Evolutionary conservation across 805 yeast species (phyloP).

Genomic region (Lachancea nothofagi): DNA sequence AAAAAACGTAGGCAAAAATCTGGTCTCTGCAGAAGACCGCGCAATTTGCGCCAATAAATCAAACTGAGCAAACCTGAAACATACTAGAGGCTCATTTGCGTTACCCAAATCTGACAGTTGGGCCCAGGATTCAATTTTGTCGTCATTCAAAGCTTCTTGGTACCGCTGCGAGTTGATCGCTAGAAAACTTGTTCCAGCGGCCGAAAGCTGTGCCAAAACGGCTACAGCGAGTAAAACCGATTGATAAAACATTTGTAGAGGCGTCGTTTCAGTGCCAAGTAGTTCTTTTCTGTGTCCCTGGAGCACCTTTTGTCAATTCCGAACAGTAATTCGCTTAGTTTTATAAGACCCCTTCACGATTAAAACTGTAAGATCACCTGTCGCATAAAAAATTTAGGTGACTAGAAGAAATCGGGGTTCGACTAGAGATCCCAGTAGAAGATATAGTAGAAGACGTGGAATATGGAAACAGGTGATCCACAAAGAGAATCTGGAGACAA

Average conservation of each 20-base stretch:
- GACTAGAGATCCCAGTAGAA: neutral
- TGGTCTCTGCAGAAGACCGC: constrained; percentile 11
- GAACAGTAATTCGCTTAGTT: too few relatives aligned
- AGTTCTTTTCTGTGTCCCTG: too few relatives aligned
- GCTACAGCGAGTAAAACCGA: constrained; percentile 2
- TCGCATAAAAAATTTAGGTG: constrained; percentile 1
- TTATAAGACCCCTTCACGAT: constrained; percentile 1
- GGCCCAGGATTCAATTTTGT: constrained; percentile 6
- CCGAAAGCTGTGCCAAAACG: constrained; percentile 4
- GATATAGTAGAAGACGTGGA: neutral
- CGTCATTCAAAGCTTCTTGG: constrained; percentile 7
- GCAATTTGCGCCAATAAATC: constrained; percentile 14
- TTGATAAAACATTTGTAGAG: constrained; percentile 2
- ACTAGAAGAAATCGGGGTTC: neutral
- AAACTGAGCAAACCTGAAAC: constrained; percentile 22
- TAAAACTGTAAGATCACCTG: neutral
- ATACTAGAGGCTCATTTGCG: constrained; percentile 20
- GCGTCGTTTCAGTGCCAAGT: neutral
- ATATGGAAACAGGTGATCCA: too few relatives aligned
- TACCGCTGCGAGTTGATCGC: constrained; percentile 15
- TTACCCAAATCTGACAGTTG: constrained; percentile 6
- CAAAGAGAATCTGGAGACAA: too few relatives aligned
- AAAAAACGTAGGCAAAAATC: constrained; percentile 20
- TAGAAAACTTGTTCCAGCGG: constrained; percentile 10
- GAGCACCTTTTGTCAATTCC: too few relatives aligned